Conservation (phyloP, 305 asterid species). For the Fraxinus dipetala region DNA sequence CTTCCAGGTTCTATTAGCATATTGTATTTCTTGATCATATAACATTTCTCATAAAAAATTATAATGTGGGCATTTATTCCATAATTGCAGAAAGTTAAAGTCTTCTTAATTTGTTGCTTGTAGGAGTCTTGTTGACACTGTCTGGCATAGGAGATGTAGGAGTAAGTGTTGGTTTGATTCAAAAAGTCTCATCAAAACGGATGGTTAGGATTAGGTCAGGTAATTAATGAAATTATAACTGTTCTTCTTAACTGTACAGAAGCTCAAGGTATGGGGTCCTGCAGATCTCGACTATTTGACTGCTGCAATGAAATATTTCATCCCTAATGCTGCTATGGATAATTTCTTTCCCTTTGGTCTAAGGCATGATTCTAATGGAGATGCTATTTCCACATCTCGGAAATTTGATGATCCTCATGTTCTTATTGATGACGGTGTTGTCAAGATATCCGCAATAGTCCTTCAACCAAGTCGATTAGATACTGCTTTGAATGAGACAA, state of each 20-base stretch:
- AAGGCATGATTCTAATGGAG: conserved; percentile 37
- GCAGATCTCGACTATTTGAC: conserved; percentile 75
- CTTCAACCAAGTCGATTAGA: conserved; percentile 48
- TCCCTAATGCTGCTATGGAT: conserved; percentile 84
- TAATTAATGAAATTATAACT: conserved; percentile 7
- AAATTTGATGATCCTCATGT: conserved; percentile 47
- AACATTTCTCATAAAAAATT: background rate
- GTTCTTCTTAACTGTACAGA: conserved; percentile 22
- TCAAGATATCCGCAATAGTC: conserved; percentile 76
- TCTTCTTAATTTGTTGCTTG: conserved; percentile 17
- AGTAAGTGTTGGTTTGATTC: conserved; percentile 39
- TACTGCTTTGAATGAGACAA: conserved; percentile 23
- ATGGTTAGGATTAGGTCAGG: background rate
- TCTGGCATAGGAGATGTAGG: conserved; percentile 88
- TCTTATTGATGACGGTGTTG: conserved; percentile 77
- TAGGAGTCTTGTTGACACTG: conserved; percentile 86
- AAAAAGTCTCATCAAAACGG: background rate
- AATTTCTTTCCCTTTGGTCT: conserved; percentile 78
- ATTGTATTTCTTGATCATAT: background rate
- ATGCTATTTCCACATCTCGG: conserved; percentile 27
- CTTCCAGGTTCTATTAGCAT: conserved; percentile 61
- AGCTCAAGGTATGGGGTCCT: conserved; percentile 95
- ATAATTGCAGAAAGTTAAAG: background rate
- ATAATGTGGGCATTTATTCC: background rate
- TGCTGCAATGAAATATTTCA: conserved; percentile 82